These are phyloP conservation scores for Erysimum cheiranthoides DNA, from an alignment of 345 rosid genomes.

Conservation along the genomic window DNA sequence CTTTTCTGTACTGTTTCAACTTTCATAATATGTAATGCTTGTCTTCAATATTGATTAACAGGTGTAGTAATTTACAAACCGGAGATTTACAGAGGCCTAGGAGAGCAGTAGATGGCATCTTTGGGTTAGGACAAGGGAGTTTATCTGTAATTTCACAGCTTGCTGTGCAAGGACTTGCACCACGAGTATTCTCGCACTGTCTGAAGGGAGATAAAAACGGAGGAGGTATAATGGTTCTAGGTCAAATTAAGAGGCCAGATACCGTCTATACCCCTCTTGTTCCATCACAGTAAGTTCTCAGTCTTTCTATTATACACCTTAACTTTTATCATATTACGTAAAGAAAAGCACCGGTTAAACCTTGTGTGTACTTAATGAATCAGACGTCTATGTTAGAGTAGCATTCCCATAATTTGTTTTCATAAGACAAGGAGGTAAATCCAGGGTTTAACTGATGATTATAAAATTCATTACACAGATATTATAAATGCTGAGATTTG, in stretches of 20 bases:
- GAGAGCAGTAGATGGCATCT: slow-evolving; percentile 92
- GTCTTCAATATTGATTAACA: slow-evolving; percentile 46
- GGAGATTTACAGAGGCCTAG: slow-evolving; percentile 85
- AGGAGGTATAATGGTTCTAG: slow-evolving; percentile 93
- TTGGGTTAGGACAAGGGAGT: slow-evolving; percentile 88
- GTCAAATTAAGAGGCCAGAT: slow-evolving; percentile 88
- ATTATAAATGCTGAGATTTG: background rate
- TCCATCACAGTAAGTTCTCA: slow-evolving; percentile 72
- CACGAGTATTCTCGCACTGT: slow-evolving; percentile 90
- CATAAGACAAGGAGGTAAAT: slow-evolving; percentile 6
- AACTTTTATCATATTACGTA: background rate
- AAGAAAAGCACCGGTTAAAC: background rate
- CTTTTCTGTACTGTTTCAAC: background rate
- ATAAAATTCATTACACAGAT: background rate
- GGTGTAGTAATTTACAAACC: slow-evolving; percentile 76
- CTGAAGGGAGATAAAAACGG: slow-evolving; percentile 76
- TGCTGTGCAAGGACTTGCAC: slow-evolving; percentile 72
- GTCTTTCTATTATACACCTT: background rate
- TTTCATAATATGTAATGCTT: slow-evolving; percentile 26
- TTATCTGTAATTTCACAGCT: slow-evolving; percentile 90
- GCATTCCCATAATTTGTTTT: background rate
- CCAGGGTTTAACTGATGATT: slow-evolving; percentile 7
- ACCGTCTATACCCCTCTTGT: slow-evolving; percentile 88
- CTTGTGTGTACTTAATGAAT: slow-evolving; percentile 5
- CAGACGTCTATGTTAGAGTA: slow-evolving; percentile 7